phyloP scores from a whole-genome alignment of 2,329 filamentous ascomycete genomes.

The Verticillium dahliae region DNA sequence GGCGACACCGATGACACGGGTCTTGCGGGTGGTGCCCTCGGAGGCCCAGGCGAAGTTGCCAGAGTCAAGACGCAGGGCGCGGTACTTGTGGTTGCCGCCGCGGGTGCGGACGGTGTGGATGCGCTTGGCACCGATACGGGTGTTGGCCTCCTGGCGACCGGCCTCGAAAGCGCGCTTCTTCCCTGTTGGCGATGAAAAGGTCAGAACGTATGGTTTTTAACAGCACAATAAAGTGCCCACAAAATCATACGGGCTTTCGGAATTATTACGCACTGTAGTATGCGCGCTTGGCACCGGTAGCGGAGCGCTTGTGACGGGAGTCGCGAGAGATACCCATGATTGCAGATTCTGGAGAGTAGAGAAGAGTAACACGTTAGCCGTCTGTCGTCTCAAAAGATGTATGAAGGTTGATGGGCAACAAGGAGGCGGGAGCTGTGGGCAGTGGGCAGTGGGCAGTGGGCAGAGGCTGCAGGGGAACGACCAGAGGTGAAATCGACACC shows the following conservation, averaged over 20 bases:
- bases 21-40: conserved; percentile 97
- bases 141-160: conserved; percentile 98
- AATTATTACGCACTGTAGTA: conserved; percentile 70
- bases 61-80: conserved; percentile 94
- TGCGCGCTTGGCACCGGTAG: conserved; percentile 95
- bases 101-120: conserved; percentile 95
- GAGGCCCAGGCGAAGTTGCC: conserved; percentile 99
- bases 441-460: background rate
- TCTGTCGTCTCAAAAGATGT: background rate
- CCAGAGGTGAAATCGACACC: background rate
- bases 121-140: conserved; percentile 95
- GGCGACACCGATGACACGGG: conserved; percentile 94
- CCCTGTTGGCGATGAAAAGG: conserved; percentile 57
- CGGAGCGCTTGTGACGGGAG: conserved; percentile 99
- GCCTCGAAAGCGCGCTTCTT: conserved; percentile 99
- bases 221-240: conserved; percentile 16
- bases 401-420: background rate
- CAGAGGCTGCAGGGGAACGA: background rate
- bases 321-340: conserved; percentile 99
- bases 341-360: conserved; percentile 55
- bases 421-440: background rate
- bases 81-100: conserved; percentile 99
- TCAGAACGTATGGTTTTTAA: conserved; percentile 63
- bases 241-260: conserved; percentile 63
- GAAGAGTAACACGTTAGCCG: background rate